These are phyloP conservation scores for Populus euphratica DNA, from an alignment of 345 rosid species.

Conservation along the genomic window DNA sequence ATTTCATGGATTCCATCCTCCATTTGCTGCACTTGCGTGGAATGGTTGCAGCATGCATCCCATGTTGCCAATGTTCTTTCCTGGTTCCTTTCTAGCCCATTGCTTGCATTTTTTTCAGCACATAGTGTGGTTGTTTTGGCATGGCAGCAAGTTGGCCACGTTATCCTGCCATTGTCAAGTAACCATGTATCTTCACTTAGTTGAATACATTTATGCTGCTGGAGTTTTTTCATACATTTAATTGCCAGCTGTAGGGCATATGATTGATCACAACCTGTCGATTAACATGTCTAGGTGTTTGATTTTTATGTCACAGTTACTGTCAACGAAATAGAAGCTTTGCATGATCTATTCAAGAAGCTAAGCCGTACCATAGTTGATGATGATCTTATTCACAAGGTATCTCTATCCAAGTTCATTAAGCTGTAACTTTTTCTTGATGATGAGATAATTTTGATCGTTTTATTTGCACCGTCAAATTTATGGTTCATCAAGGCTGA, in stretches of 20 bases:
- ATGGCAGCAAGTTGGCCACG: neutral
- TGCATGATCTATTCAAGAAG: constrained; percentile 63
- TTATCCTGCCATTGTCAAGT: neutral
- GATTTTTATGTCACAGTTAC: constrained; percentile 49
- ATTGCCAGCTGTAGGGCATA: neutral
- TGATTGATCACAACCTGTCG: neutral
- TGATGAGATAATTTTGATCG: neutral
- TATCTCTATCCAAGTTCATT: constrained; percentile 16
- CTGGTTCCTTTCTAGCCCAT: too few species aligned
- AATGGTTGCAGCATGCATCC: neutral
- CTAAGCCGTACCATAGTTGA: constrained; percentile 53
- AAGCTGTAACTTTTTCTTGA: neutral
- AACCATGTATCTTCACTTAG: neutral
- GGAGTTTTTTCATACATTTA: neutral
- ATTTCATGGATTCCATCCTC: neutral
- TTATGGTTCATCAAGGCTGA: neutral
- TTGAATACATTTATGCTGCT: neutral
- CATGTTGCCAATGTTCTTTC: neutral
- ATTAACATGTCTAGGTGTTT: constrained; percentile 1
- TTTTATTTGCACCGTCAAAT: neutral
- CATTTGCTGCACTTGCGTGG: neutral
- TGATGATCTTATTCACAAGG: constrained; percentile 62
- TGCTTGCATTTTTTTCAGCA: neutral
- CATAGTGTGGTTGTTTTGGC: neutral
- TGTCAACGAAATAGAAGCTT: constrained; percentile 71